These are phyloP conservation scores for Kodamaea sp. DNA, from an alignment of 1,139 yeast species.

Conservation along the genomic window DNA sequence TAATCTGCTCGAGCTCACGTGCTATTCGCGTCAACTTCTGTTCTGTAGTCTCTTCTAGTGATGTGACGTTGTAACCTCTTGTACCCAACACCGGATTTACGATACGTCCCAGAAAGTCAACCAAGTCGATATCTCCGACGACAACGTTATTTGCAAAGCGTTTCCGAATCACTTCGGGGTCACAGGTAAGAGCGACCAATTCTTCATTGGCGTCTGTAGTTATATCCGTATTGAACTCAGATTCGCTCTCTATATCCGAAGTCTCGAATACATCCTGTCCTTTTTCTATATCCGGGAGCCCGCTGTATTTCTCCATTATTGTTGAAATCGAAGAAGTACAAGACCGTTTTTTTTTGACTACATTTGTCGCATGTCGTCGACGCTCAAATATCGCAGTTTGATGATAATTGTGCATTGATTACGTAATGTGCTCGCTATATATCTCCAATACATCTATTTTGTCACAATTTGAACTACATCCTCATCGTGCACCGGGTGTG, in stretches of 20 bases:
- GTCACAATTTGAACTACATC: constrained; percentile 92
- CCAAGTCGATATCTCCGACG: constrained; percentile 14
- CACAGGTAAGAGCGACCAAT: constrained; percentile 16
- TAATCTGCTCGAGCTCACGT: constrained; percentile 42
- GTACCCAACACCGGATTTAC: constrained; percentile 16
- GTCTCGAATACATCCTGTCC: constrained; percentile 47
- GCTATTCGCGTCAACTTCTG: constrained; percentile 45
- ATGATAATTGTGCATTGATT: neutral
- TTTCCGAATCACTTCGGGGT: constrained; percentile 20
- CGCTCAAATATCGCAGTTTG: too few species aligned
- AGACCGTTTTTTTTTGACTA: too few species aligned
- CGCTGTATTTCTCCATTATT: constrained; percentile 20
- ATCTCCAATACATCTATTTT: constrained; percentile 38
- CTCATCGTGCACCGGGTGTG: constrained; percentile 81
- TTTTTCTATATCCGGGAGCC: constrained; percentile 27
- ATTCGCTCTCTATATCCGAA: constrained; percentile 43
- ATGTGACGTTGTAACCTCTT: constrained; percentile 25
- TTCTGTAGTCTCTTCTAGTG: constrained; percentile 34
- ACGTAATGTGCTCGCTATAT: neutral
- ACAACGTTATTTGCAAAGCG: constrained; percentile 19
- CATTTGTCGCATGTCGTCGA: too few species aligned
- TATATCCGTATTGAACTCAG: constrained; percentile 8
- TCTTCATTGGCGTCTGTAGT: neutral
- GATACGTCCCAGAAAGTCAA: constrained; percentile 40
- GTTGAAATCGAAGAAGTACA: neutral